phyloP scores from a whole-genome alignment of 1,284 basidiomycete species.

The Serendipita sp. region DNA sequence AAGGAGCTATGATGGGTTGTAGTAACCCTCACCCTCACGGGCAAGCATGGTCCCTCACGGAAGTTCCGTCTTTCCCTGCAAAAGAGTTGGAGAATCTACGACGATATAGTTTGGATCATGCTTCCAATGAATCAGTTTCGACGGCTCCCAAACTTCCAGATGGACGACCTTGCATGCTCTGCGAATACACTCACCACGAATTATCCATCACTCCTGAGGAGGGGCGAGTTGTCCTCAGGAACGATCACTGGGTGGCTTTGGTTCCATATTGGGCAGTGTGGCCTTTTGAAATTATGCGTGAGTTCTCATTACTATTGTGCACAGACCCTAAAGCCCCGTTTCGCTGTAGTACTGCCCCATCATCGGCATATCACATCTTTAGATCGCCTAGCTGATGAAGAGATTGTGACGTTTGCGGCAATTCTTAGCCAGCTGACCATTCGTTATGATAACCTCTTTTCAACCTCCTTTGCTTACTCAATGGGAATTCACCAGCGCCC shows the following conservation, averaged over 20 bases:
- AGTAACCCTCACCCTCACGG: slow-evolving; percentile 94
- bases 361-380: slow-evolving; percentile 64
- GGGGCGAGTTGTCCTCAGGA: slow-evolving; percentile 58
- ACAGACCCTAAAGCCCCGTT: slow-evolving; percentile 4
- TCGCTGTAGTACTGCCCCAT: slow-evolving; percentile 54
- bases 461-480: slow-evolving; percentile 86
- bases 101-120: slow-evolving; percentile 32
- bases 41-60: slow-evolving; percentile 77
- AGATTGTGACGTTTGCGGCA: slow-evolving; percentile 50
- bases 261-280: slow-evolving; percentile 96
- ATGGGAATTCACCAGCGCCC: slow-evolving; percentile 88
- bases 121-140: slow-evolving; percentile 23
- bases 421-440: slow-evolving; percentile 53
- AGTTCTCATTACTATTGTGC: slow-evolving; percentile 15
- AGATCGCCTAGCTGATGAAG: slow-evolving; percentile 41
- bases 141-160: slow-evolving; percentile 43
- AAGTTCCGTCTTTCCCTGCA: slow-evolving; percentile 56
- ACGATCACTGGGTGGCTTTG: slow-evolving; percentile 72
- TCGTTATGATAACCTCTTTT: slow-evolving; percentile 76
- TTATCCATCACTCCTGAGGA: slow-evolving; percentile 29
- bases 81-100: slow-evolving; percentile 49
- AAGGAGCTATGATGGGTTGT: slow-evolving; percentile 91
- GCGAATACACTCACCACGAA: slow-evolving; percentile 74
- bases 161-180: slow-evolving; percentile 60
- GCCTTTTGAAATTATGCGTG: slow-evolving; percentile 82